phyloP scores from a whole-genome alignment of 768 basidiomycete species.

The Dendrothele bispora region DNA sequence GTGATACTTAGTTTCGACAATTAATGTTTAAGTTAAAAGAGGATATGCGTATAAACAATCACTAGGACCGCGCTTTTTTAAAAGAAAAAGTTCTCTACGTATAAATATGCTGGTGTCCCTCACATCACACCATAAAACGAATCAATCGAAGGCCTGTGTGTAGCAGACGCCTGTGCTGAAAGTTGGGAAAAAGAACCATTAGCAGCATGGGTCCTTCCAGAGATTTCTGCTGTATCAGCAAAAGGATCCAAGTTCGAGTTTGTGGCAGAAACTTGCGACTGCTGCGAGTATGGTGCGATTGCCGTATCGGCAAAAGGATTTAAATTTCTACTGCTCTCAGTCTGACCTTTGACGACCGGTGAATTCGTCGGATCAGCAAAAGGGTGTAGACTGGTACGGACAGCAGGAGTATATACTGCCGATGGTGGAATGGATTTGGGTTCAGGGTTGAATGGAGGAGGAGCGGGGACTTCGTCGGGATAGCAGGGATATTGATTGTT shows the following conservation, averaged over 20 bases:
- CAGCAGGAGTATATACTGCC: background rate
- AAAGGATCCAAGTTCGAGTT: no score
- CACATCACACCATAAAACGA: constrained; percentile 11
- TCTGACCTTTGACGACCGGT: background rate
- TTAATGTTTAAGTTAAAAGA: background rate
- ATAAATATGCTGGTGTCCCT: no score
- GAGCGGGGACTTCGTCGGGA: background rate
- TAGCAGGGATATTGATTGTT: constrained; percentile 10
- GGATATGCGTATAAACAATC: background rate
- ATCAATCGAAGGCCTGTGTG: constrained; percentile 6
- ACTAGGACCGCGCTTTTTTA: background rate
- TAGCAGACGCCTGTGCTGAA: background rate
- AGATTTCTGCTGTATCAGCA: no score
- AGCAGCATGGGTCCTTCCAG: no score
- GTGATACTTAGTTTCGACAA: no score
- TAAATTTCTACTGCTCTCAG: background rate
- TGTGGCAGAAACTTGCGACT: no score
- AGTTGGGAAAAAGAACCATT: background rate
- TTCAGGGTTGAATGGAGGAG: background rate
- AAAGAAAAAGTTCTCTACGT: background rate
- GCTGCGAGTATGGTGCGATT: background rate
- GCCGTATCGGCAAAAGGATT: constrained; percentile 1
- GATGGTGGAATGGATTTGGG: background rate
- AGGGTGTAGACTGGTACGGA: no score
- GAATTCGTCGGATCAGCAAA: background rate